These are phyloP conservation scores for Cystobasidiopsis lactophilus DNA, from an alignment of 768 basidiomycete species.

Conservation along the genomic window DNA sequence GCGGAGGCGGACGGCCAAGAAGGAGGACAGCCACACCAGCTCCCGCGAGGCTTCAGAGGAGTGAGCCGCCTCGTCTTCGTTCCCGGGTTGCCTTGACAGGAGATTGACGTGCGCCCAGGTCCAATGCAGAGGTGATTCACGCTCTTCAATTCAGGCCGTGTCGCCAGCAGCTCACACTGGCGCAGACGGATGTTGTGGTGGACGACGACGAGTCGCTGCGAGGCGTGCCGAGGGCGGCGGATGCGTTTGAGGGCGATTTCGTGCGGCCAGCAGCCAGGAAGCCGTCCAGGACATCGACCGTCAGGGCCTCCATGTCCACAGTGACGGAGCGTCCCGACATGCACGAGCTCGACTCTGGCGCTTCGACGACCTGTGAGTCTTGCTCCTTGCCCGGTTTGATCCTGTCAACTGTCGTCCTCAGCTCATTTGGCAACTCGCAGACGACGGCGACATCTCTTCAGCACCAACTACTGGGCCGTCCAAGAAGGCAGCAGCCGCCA, in stretches of 20 bases:
- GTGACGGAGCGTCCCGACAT: neutral
- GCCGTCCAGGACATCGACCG: neutral
- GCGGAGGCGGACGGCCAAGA: too few species aligned
- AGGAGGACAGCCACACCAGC: too few species aligned
- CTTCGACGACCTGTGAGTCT: neutral
- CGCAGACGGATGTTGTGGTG: neutral
- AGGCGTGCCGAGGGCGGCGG: neutral
- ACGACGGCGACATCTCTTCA: conserved; percentile 10
- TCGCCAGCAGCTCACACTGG: too few species aligned
- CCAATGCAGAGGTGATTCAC: too few species aligned
- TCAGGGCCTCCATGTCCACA: neutral
- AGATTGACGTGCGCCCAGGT: too few species aligned
- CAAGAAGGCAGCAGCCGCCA: neutral
- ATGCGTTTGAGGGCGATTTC: neutral
- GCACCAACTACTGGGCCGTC: neutral
- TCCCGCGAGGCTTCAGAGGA: too few species aligned
- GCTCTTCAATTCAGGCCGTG: too few species aligned
- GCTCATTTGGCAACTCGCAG: neutral
- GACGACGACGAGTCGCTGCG: conserved; percentile 1
- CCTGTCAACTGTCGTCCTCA: too few species aligned
- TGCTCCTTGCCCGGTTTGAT: too few species aligned
- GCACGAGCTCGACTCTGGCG: neutral
- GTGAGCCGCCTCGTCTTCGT: too few species aligned
- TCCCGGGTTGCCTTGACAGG: too few species aligned
- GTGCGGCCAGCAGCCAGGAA: neutral